Evolutionary conservation across 2,329 filamentous ascomycete species (phyloP).

Genomic region (Pseudofabraea citricarpa): DNA sequence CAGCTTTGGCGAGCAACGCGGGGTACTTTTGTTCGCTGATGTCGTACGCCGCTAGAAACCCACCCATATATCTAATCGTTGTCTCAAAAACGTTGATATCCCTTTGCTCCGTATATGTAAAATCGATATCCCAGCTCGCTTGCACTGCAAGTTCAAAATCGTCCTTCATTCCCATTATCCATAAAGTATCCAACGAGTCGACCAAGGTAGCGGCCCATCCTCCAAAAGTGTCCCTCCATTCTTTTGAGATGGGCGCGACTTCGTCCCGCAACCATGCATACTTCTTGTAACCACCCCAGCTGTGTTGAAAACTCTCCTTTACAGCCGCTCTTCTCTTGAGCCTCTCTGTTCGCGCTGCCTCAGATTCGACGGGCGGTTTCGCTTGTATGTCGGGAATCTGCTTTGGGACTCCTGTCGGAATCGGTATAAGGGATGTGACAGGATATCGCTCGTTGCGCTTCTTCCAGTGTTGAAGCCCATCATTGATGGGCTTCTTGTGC

Average conservation of each 20-base stretch:
- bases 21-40: slow-evolving; percentile 67
- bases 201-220: slow-evolving; percentile 88
- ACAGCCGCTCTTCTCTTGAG: slow-evolving; percentile 19
- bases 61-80: slow-evolving; percentile 85
- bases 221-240: slow-evolving; percentile 75
- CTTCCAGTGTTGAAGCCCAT: slow-evolving; percentile 46
- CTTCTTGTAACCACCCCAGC: slow-evolving; percentile 79
- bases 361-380: slow-evolving; percentile 15
- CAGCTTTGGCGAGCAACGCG: slow-evolving; percentile 62
- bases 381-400: slow-evolving; percentile 24
- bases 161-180: slow-evolving; percentile 76
- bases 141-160: slow-evolving; percentile 76
- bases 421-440: slow-evolving; percentile 19
- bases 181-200: slow-evolving; percentile 76
- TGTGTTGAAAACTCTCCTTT: slow-evolving; percentile 25
- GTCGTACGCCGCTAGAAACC: slow-evolving; percentile 82
- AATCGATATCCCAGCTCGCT: slow-evolving; percentile 70
- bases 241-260: slow-evolving; percentile 65
- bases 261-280: slow-evolving; percentile 86
- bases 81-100: slow-evolving; percentile 69
- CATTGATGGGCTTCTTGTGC: slow-evolving; percentile 48
- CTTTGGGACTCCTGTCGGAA: slow-evolving; percentile 20
- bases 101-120: slow-evolving; percentile 54
- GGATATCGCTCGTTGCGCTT: slow-evolving; percentile 24
- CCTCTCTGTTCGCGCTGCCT: slow-evolving; percentile 16